phyloP scores from a whole-genome alignment of 164 flowering plant genomes.

The Cinnamomum micranthum region DNA sequence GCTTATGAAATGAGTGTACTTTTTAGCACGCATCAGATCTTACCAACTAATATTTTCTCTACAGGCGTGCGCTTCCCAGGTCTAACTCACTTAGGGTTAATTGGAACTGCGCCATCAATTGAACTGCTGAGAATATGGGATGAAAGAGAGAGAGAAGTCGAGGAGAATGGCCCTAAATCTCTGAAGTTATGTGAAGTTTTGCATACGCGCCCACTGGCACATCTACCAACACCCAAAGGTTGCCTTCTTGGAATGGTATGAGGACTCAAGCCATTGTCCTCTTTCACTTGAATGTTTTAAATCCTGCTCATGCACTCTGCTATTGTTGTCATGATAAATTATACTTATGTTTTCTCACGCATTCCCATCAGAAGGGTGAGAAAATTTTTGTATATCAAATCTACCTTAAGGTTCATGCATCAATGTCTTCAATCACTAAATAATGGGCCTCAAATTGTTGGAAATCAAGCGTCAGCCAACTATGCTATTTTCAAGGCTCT shows the following conservation, averaged over 20 bases:
- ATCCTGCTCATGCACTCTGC: no score
- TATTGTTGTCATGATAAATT: no score
- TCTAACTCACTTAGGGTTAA: constrained; percentile 82
- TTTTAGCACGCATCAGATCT: neutral
- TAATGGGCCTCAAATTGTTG: no score
- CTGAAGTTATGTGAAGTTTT: constrained; percentile 73
- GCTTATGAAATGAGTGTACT: neutral
- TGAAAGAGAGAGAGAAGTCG: constrained; percentile 65
- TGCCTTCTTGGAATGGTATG: constrained; percentile 80
- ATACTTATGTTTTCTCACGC: no score
- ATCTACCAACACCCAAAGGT: constrained; percentile 74
- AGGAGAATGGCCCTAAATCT: constrained; percentile 66
- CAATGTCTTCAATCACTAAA: no score
- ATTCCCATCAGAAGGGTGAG: no score
- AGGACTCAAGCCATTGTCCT: no score
- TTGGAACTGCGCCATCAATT: constrained; percentile 94
- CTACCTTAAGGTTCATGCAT: no score
- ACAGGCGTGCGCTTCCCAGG: constrained; percentile 92
- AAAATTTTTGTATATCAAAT: no score
- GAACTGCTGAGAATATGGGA: constrained; percentile 88
- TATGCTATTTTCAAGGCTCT: no score
- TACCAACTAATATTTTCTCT: neutral
- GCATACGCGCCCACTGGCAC: constrained; percentile 81
- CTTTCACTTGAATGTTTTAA: no score
- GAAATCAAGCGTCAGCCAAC: no score